Percentiles rank a stretch among this genome's conserved stretches.
Evolutionary conservation across 1,284 basidiomycete species (phyloP).

Genomic region (Naganishia liquefaciens): DNA sequence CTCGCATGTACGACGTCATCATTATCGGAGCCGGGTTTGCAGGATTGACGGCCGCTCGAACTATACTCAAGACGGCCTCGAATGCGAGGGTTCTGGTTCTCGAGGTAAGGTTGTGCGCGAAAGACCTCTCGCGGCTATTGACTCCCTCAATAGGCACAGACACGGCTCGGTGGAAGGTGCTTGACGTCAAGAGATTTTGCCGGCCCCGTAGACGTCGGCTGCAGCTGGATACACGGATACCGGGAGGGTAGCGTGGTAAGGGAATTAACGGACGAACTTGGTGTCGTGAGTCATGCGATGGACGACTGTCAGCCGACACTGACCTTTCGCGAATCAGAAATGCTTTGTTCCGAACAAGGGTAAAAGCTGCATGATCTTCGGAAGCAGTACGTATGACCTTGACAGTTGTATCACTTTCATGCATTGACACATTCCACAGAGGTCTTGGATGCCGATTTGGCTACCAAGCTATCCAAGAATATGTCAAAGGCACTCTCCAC

Average conservation of each 20-base stretch:
- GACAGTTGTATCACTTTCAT: not conserved
- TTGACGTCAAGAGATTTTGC: conserved; percentile 37
- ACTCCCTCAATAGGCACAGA: conserved; percentile 45
- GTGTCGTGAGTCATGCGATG: conserved; percentile 43
- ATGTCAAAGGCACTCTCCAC: conserved; percentile 6
- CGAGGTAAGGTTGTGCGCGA: conserved; percentile 41
- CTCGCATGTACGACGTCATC: conserved; percentile 50
- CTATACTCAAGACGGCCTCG: conserved; percentile 50
- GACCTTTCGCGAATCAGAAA: conserved; percentile 1
- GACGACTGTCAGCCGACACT: not conserved
- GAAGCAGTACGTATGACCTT: conserved; percentile 38
- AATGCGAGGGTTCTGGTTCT: conserved; percentile 54
- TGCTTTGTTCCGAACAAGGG: conserved; percentile 7
- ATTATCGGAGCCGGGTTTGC: conserved; percentile 58
- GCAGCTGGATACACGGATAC: conserved; percentile 58
- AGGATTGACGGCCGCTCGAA: conserved; percentile 55
- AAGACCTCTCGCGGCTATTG: not conserved
- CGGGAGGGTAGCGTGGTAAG: conserved; percentile 56
- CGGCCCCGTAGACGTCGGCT: conserved; percentile 55
- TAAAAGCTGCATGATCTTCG: not conserved
- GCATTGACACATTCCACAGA: not conserved
- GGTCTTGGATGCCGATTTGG: conserved; percentile 6
- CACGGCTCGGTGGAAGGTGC: conserved; percentile 57
- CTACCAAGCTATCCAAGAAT: conserved; percentile 23
- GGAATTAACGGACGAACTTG: conserved; percentile 51